phyloP scores from a whole-genome alignment of 495 filamentous ascomycete genomes.

The Neurospora africana region DNA sequence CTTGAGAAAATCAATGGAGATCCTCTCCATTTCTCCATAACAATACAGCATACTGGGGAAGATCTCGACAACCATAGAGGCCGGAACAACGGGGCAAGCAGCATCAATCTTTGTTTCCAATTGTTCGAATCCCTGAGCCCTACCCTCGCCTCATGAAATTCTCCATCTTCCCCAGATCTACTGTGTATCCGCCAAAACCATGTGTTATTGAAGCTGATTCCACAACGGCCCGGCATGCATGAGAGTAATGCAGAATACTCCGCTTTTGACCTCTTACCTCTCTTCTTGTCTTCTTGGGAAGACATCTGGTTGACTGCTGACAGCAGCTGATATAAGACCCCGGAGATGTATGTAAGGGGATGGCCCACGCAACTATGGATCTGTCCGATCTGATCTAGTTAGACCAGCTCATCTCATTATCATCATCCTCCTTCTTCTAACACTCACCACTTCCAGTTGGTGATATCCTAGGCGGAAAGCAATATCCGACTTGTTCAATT shows the following conservation, averaged over 20 bases:
- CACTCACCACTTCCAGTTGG: not conserved
- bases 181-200: not conserved
- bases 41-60: not conserved
- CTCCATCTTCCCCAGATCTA: not conserved
- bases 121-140: not conserved
- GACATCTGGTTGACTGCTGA: not conserved
- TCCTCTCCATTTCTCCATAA: too few relatives aligned
- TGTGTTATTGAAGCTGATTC: not conserved
- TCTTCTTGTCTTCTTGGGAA: not conserved
- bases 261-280: not conserved
- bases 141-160: not conserved
- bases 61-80: not conserved
- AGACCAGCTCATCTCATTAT: not conserved
- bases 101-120: not conserved
- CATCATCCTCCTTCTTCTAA: not conserved
- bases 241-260: not conserved
- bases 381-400: not conserved
- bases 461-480: not conserved
- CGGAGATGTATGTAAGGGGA: not conserved
- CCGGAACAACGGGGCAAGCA: not conserved
- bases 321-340: not conserved
- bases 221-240: not conserved
- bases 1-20: not conserved
- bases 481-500: not conserved
- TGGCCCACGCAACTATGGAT: not conserved